Base-by-base conservation (phyloP, 1,139 yeast species). In the Candida neerlandica region DNA sequence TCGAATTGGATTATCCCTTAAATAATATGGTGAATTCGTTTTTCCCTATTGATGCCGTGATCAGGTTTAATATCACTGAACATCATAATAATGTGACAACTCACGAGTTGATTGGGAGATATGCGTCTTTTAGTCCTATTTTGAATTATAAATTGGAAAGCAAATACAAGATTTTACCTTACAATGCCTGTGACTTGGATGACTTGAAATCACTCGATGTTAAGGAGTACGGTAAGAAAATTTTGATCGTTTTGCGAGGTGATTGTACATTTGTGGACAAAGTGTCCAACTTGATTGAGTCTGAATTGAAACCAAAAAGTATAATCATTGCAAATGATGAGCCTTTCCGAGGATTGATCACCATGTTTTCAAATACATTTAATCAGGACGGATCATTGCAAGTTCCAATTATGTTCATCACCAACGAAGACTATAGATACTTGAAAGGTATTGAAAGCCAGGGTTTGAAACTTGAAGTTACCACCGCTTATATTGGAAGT, bases 71-170 rank as follows among this genome's bases (percentile, higher is more conserved):
- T 52, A 57, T 62, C 1, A 58, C 74, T 10, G 50, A 48, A 11
- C 45, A 46, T 6, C 45, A 41, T 10, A 46, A 45, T n/a, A 58
- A 56, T 42, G 39, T 49, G 16, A 56, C 63, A n/a, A 54, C 59
- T 7, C 60, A 61, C 43, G 64, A 63, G 35, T 47, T 73, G n/a
- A 49, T 64, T 6, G 78, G 71, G 1, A 60, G 81, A 30, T 76
- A 75, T 54, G 81, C 80, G 6, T 70, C 78, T 1, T 76, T 75
- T 56, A 71, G 77, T 52, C 71, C 77, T 5, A 58, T 75, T 1
- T 55, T 75, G 35, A 66, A 57, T 45, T 57, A 55, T 33, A 58
- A 61, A 18, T 38, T 75, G 30, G 30, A 38, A 11, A 63, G 70
- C 34, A 48, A 62, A 16, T 75, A 64, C 51, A 55, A 46, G 21